Evolutionary conservation across 75 land plant species (phyloP).

Genomic region (Chamaecyparis obtusa): DNA sequence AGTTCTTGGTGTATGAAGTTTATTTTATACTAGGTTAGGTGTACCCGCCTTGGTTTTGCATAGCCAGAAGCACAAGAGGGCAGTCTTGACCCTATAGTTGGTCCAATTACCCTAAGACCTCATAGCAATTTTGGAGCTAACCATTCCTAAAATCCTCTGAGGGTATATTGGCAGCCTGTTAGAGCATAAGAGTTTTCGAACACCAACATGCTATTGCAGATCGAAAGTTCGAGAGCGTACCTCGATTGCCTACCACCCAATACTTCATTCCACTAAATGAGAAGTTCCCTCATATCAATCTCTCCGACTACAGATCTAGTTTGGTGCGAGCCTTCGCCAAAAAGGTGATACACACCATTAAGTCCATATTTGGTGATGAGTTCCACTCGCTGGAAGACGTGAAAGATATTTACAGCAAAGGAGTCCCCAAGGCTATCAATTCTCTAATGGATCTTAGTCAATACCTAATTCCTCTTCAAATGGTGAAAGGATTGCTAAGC

Average conservation of each 20-base stretch:
- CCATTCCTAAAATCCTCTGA: too few species aligned
- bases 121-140: too few species aligned
- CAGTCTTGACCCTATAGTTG: too few species aligned
- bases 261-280: conserved; percentile 46
- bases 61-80: too few species aligned
- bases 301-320: conserved; percentile 32
- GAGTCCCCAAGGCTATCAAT: background rate
- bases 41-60: too few species aligned
- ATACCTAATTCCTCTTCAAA: conserved; percentile 7
- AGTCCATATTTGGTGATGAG: conserved; percentile 18
- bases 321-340: conserved; percentile 24
- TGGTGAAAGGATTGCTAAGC: background rate
- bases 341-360: conserved; percentile 24
- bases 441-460: background rate
- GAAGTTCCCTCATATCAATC: conserved; percentile 36
- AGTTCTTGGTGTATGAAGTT: too few species aligned
- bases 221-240: background rate
- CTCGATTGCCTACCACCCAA: background rate
- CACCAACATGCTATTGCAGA: too few species aligned
- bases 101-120: too few species aligned
- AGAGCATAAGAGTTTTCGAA: too few species aligned
- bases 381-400: conserved; percentile 35
- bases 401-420: conserved; percentile 13
- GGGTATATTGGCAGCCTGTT: too few species aligned
- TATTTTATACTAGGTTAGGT: too few species aligned